A percentile compares a stretch with the other conserved stretches of the same genome.
Conservation (phyloP, 2,329 filamentous ascomycete genomes). For the Sarocladiaceae sp. region DNA sequence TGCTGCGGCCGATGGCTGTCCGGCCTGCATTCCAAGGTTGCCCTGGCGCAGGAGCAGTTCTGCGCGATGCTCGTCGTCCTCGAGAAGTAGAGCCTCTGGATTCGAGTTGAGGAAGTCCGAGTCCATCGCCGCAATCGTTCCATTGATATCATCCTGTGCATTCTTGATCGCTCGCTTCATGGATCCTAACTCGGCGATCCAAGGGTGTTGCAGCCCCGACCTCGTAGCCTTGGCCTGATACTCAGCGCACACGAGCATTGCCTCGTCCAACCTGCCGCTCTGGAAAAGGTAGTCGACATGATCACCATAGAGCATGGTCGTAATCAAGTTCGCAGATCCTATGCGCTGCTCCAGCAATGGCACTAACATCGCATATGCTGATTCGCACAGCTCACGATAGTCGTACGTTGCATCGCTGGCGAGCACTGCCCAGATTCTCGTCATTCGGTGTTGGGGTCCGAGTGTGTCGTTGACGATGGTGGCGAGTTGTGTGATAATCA, state of each 20-base stretch:
- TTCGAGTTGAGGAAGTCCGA: neutral
- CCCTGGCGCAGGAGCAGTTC: neutral
- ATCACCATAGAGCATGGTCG: slow-evolving; percentile 28
- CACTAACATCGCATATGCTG: slow-evolving; percentile 25
- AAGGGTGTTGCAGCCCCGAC: slow-evolving; percentile 23
- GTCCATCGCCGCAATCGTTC: slow-evolving; percentile 18
- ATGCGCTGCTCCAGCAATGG: slow-evolving; percentile 26
- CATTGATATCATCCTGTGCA: slow-evolving; percentile 23
- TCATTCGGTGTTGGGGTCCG: slow-evolving; percentile 23
- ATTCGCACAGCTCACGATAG: slow-evolving; percentile 26
- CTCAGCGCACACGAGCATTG: slow-evolving; percentile 22
- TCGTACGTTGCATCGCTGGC: slow-evolving; percentile 26
- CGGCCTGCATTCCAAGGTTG: neutral
- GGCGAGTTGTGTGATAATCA: slow-evolving; percentile 27
- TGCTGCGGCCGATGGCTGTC: neutral
- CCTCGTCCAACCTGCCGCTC: slow-evolving; percentile 20
- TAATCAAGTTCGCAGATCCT: slow-evolving; percentile 27
- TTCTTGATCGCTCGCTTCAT: slow-evolving; percentile 12
- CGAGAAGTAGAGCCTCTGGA: neutral
- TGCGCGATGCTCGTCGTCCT: slow-evolving; percentile 1
- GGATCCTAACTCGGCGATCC: slow-evolving; percentile 25
- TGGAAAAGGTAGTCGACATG: slow-evolving; percentile 28
- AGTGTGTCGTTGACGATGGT: slow-evolving; percentile 25
- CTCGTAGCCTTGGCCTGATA: slow-evolving; percentile 24
- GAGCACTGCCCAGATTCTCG: slow-evolving; percentile 26